These are phyloP conservation scores for Pseudognaphalium luteoalbum DNA, from an alignment of 129 eudicot genomes.

Conservation along the genomic window DNA sequence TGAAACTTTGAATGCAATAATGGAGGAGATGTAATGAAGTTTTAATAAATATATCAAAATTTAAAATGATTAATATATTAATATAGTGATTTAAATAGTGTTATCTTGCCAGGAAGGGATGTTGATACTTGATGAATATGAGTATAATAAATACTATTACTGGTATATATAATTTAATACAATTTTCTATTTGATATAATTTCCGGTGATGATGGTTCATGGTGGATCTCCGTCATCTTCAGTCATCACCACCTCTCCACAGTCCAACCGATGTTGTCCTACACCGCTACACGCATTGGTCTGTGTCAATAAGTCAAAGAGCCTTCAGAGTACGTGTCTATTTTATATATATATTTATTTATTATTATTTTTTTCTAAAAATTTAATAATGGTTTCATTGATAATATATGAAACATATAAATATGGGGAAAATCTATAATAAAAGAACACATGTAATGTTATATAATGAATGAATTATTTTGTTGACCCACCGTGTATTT, in stretches of 20 bases:
- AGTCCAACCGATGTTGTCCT: not conserved
- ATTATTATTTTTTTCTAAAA: not conserved
- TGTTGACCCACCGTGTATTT: too few species aligned
- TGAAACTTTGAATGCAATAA: not conserved
- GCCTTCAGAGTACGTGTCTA: not conserved
- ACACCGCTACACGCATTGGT: not conserved
- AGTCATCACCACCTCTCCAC: not conserved
- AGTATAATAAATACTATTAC: not conserved
- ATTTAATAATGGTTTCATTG: not conserved
- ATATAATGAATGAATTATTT: too few species aligned
- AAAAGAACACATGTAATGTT: not conserved
- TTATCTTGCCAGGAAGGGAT: not conserved
- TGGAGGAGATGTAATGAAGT: constrained; percentile 1
- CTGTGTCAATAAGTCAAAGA: not conserved
- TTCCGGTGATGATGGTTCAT: not conserved
- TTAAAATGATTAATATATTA: not conserved
- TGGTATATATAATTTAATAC: too few species aligned
- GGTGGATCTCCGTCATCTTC: constrained; percentile 1
- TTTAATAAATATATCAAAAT: not conserved
- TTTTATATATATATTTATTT: not conserved
- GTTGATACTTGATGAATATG: not conserved
- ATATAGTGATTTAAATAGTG: not conserved
- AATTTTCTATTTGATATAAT: not conserved
- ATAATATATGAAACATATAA: not conserved
- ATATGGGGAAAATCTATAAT: not conserved